Evolutionary conservation across 73 alveolate genomes (phyloP), one percentile per base, ranked within the genome.

Genomic region (Durusdinium trenchii): DNA sequence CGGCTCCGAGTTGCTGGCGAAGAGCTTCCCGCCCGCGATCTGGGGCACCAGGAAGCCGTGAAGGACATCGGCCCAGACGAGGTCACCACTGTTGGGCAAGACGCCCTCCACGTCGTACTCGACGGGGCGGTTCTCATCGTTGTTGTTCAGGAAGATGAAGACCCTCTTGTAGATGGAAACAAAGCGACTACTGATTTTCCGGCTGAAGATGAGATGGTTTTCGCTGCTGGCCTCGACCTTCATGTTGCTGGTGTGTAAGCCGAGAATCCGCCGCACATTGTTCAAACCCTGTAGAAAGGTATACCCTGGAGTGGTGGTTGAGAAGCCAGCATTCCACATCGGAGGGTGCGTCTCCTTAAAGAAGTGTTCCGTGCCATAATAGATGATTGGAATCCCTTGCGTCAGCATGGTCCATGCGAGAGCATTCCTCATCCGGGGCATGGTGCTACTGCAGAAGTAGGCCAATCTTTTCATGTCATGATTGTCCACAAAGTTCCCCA

Each of bases 401-500:
- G 36, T 67, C 81, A 67, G 30, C 81, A 67, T 67, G 30, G 81
- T 67, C 81, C 81, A 67, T 14, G 81, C 42, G 81, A 67, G 20
- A 43, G 81, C 81, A 28, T 67, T 67, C 42, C 81, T 3, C 81
- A 67, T 67, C 81, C 81, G 36, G 12, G 81, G 12, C 81, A 67
- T 32, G 46, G 30, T 43, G 42, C 81, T 43, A 20, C 36, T 28
- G 81, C 81, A 67, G 81, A 35, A 67, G 46, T 35, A 43, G 18
- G 42, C 81, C 9, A 67, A 9, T 14, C 81, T 38, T 43, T 67
- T 38, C 81, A 67, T 67, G 81, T 67, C 81, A 43, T 67, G 81
- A 43, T 67, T 67, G 81, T 67, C 81, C 46, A 67, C 81, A 43
- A 67, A 67, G 81, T 67, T 67, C 81, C 81, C 81, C 81, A 67